A percentile compares a stretch with the other conserved stretches of the same genome.
Conservation (phyloP, 441 rosid species). For the Jatropha multifida region DNA sequence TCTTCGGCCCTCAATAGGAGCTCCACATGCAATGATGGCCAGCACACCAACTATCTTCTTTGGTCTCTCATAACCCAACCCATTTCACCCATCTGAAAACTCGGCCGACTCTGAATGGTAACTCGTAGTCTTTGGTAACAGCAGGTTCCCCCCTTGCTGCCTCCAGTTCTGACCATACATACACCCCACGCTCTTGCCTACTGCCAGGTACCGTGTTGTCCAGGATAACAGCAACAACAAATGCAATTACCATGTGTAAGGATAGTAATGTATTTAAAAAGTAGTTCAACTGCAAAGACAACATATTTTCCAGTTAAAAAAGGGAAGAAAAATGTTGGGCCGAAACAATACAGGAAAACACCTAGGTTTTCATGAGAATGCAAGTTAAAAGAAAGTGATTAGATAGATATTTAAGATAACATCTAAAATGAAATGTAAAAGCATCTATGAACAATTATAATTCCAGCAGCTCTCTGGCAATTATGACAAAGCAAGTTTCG, state of each 20-base stretch:
- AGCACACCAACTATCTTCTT: neutral
- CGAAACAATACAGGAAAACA: neutral
- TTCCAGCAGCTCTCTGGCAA: too few relatives aligned
- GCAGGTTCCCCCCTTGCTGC: slow-evolving; percentile 82
- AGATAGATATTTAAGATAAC: neutral
- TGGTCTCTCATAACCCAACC: slow-evolving; percentile 68
- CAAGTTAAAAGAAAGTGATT: neutral
- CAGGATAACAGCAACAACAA: slow-evolving; percentile 79
- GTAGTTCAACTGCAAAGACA: slow-evolving; percentile 74
- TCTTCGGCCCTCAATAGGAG: slow-evolving; percentile 18
- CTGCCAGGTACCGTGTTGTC: slow-evolving; percentile 97
- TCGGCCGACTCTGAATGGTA: slow-evolving; percentile 83
- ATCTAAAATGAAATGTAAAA: neutral
- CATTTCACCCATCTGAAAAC: slow-evolving; percentile 95
- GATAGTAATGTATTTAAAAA: slow-evolving; percentile 80
- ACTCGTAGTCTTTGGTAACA: slow-evolving; percentile 74
- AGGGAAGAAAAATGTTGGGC: neutral
- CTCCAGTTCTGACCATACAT: slow-evolving; percentile 87
- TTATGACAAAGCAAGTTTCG: neutral
- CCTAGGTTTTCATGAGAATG: neutral
- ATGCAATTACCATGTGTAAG: slow-evolving; percentile 80
- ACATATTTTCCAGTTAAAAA: neutral
- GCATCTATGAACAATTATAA: neutral
- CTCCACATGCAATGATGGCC: neutral
- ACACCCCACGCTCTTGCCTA: slow-evolving; percentile 86